These are phyloP conservation scores for Plasmopara muralis DNA, from an alignment of 352 stramenopile genomes.

Conservation along the genomic window DNA sequence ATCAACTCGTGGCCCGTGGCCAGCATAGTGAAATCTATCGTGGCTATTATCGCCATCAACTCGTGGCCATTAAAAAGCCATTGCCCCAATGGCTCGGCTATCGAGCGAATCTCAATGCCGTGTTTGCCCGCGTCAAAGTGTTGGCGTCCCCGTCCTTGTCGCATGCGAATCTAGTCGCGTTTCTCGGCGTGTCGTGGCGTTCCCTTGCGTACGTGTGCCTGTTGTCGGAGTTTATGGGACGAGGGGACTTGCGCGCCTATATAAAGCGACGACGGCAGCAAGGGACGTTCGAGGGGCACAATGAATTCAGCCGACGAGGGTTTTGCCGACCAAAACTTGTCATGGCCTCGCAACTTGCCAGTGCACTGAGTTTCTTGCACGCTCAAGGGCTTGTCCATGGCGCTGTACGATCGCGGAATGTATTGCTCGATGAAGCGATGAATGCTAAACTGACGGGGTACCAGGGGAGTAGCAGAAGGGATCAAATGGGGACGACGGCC, in stretches of 20 bases:
- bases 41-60: constrained; percentile 28
- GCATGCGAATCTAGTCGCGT: constrained; percentile 37
- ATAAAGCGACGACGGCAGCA: constrained; percentile 28
- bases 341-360: constrained; percentile 38
- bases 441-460: constrained; percentile 55
- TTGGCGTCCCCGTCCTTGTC: constrained; percentile 33
- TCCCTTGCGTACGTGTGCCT: constrained; percentile 40
- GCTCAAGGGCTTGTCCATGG: constrained; percentile 31
- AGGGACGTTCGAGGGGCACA: constrained; percentile 3
- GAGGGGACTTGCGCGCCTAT: constrained; percentile 38
- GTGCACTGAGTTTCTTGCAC: constrained; percentile 47
- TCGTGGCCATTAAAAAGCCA: constrained; percentile 55
- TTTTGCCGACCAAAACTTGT: constrained; percentile 39
- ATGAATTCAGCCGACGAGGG: constrained; percentile 14
- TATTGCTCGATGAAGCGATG: constrained; percentile 24
- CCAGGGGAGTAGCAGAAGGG: constrained; percentile 9
- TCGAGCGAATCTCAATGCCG: constrained; percentile 30
- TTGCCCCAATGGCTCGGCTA: constrained; percentile 39
- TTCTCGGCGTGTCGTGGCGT: constrained; percentile 46
- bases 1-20: constrained; percentile 26
- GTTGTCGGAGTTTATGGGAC: constrained; percentile 54
- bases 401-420: constrained; percentile 26
- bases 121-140: constrained; percentile 41
- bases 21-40: constrained; percentile 58
- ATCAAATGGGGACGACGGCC: constrained; percentile 3